Conservation (phyloP, 2,329 filamentous ascomycete genomes). For the Dothistroma pini region DNA sequence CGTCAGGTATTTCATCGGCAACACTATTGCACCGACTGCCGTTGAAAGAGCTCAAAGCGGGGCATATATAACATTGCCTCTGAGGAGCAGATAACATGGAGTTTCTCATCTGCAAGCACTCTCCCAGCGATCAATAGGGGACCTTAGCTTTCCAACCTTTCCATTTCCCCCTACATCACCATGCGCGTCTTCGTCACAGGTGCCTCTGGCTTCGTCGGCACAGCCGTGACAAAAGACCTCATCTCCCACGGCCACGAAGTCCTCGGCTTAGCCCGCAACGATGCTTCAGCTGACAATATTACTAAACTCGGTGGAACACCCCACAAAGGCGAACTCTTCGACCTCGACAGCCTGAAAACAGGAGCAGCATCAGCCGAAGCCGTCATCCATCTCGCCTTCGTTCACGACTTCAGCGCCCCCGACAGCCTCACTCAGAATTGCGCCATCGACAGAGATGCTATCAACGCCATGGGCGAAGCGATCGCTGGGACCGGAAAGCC, state of each 20-base stretch:
- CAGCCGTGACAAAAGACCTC: slow-evolving; percentile 37
- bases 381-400: slow-evolving; percentile 44
- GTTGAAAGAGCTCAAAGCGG: background rate
- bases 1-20: no score
- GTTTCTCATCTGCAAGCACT: no score
- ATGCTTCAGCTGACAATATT: slow-evolving; percentile 35
- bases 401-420: slow-evolving; percentile 23
- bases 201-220: slow-evolving; percentile 42
- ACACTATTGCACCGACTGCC: background rate
- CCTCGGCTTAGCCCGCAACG: slow-evolving; percentile 41
- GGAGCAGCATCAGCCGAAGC: slow-evolving; percentile 42
- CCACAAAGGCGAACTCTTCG: slow-evolving; percentile 41
- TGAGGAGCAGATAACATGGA: no score
- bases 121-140: no score
- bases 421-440: slow-evolving; percentile 22
- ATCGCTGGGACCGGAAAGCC: slow-evolving; percentile 38
- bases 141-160: background rate
- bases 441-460: slow-evolving; percentile 35
- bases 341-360: slow-evolving; percentile 38
- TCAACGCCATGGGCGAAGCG: slow-evolving; percentile 38
- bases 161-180: background rate
- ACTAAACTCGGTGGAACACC: slow-evolving; percentile 39
- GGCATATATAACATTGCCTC: background rate
- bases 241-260: slow-evolving; percentile 41
- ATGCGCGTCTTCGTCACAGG: slow-evolving; percentile 38